Conservation (phyloP, 2,329 filamentous ascomycete species). For the Fusarium hainanense region DNA sequence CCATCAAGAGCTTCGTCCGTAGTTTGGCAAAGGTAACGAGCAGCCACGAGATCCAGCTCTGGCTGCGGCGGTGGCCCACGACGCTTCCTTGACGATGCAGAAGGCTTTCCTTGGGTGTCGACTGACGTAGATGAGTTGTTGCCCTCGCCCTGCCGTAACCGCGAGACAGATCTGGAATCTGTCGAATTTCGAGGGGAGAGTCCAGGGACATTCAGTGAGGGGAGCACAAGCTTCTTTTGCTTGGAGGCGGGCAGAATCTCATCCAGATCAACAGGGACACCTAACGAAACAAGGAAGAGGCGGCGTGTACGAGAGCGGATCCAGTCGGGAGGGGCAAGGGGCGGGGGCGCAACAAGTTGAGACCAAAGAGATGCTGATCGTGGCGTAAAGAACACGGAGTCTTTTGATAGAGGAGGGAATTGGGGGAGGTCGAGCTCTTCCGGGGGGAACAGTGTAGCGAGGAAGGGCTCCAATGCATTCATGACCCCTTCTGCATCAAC, state of each 20-base stretch:
- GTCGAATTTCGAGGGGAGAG: slow-evolving; percentile 66
- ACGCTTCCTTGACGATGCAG: slow-evolving; percentile 54
- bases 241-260: slow-evolving; percentile 97
- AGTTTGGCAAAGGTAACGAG: slow-evolving; percentile 81
- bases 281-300: slow-evolving; percentile 93
- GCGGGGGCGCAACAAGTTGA: slow-evolving; percentile 93
- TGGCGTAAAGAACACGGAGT: slow-evolving; percentile 82
- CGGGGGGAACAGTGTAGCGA: slow-evolving; percentile 73
- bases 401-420: slow-evolving; percentile 63
- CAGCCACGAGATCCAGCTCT: slow-evolving; percentile 81
- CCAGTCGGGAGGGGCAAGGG: slow-evolving; percentile 96
- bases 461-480: slow-evolving; percentile 71
- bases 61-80: slow-evolving; percentile 75
- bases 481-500: slow-evolving; percentile 70
- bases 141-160: slow-evolving; percentile 58
- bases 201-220: slow-evolving; percentile 80
- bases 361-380: slow-evolving; percentile 94
- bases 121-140: slow-evolving; percentile 69
- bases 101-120: slow-evolving; percentile 67
- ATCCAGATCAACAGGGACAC: slow-evolving; percentile 95
- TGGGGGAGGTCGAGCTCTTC: slow-evolving; percentile 64
- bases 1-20: slow-evolving; percentile 85
- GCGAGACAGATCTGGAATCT: slow-evolving; percentile 63
- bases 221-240: slow-evolving; percentile 96
- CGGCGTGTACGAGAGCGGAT: slow-evolving; percentile 94